Conservation (phyloP, 768 basidiomycete genomes). For the Sutorius australiensis region DNA sequence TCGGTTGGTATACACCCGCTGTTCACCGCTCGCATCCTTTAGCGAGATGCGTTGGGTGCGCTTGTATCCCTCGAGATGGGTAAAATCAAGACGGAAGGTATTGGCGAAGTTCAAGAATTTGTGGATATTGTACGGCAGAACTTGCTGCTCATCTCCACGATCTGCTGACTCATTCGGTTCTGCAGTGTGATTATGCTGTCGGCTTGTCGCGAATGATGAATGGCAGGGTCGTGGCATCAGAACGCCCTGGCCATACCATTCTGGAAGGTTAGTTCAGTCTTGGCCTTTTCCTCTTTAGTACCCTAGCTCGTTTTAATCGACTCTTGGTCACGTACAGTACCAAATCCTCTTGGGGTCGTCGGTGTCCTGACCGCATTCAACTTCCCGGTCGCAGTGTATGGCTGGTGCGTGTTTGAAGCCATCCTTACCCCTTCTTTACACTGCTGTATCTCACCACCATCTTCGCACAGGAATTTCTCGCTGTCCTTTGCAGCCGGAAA, state of each 20-base stretch:
- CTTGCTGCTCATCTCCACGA: neutral
- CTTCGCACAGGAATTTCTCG: constrained; percentile 71
- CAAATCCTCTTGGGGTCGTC: constrained; percentile 80
- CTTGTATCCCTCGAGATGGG: constrained; percentile 89
- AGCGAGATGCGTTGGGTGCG: constrained; percentile 78
- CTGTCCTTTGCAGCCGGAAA: constrained; percentile 89
- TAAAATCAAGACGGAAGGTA: constrained; percentile 85
- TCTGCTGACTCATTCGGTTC: constrained; percentile 8
- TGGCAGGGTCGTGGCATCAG: constrained; percentile 81
- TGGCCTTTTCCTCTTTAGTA: neutral
- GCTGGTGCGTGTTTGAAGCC: constrained; percentile 54
- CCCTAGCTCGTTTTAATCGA: neutral
- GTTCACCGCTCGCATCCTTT: constrained; percentile 11
- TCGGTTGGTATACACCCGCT: neutral
- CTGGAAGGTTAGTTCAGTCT: constrained; percentile 60
- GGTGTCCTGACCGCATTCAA: constrained; percentile 91
- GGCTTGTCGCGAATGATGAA: constrained; percentile 95
- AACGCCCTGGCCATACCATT: constrained; percentile 87
- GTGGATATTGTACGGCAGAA: constrained; percentile 75
- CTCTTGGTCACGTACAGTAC: constrained; percentile 48
- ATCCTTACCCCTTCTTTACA: constrained; percentile 1
- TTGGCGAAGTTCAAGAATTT: constrained; percentile 93
- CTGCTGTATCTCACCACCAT: constrained; percentile 9
- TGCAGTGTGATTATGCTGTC: constrained; percentile 89
- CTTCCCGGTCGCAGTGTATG: constrained; percentile 92